These are phyloP conservation scores for Fusarium mexicanum DNA, from an alignment of 2,329 filamentous ascomycete genomes.

Conservation along the genomic window DNA sequence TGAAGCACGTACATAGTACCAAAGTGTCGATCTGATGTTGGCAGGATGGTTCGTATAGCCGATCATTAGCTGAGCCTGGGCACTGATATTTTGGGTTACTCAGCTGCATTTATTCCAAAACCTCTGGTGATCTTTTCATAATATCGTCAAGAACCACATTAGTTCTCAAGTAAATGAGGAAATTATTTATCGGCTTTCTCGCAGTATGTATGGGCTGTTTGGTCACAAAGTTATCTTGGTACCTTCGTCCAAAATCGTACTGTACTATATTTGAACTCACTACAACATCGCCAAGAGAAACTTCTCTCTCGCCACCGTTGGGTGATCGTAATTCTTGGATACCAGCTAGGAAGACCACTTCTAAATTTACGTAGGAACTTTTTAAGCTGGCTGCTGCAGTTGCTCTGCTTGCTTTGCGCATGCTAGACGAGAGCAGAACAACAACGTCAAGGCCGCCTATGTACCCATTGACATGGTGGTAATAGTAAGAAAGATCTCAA, in stretches of 20 bases:
- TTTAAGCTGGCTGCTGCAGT: background rate
- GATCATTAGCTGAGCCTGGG: background rate
- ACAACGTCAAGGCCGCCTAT: background rate
- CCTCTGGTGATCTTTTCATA: rapidly evolving
- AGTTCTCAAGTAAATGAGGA: background rate
- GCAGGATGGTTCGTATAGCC: background rate
- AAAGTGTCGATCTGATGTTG: background rate
- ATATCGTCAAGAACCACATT: rapidly evolving
- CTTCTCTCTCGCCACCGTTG: too few relatives aligned
- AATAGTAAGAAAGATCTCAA: too few relatives aligned
- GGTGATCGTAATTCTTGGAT: too few relatives aligned
- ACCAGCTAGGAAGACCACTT: too few relatives aligned
- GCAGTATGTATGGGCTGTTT: too few relatives aligned
- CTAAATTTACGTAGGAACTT: background rate
- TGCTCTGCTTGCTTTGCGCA: background rate
- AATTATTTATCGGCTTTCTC: too few relatives aligned
- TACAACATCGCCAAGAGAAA: too few relatives aligned
- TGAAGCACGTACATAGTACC: background rate
- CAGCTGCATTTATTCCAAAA: background rate
- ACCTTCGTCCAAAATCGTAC: too few relatives aligned
- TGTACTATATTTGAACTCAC: too few relatives aligned
- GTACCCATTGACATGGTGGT: background rate
- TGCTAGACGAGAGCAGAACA: background rate
- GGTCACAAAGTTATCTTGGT: too few relatives aligned
- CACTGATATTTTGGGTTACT: rapidly evolving